Evolutionary conservation across 257 asterid species (phyloP).

Genomic region (Eucommia ulmoides): DNA sequence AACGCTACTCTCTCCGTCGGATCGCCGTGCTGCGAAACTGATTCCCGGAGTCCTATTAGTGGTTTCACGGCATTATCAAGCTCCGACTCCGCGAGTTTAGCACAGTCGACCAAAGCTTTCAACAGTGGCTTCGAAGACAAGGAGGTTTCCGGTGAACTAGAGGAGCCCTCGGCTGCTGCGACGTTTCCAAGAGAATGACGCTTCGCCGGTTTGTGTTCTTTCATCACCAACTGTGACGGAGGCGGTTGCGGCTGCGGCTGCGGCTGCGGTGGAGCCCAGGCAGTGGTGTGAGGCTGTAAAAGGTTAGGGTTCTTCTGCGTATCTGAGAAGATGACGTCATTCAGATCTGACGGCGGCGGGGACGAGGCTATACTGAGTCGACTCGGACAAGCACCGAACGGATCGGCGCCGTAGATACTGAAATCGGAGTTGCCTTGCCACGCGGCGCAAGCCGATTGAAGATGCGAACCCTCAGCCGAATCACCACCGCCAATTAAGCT

Average conservation of each 20-base stretch:
- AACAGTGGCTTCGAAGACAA: slow-evolving; percentile 45
- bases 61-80: slow-evolving; percentile 50
- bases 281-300: slow-evolving; percentile 14
- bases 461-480: slow-evolving; percentile 55
- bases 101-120: slow-evolving; percentile 51
- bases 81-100: slow-evolving; percentile 49
- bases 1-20: slow-evolving; percentile 67
- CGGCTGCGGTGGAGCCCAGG: slow-evolving; percentile 18
- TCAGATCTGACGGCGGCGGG: slow-evolving; percentile 52
- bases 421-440: slow-evolving; percentile 57
- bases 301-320: slow-evolving; percentile 15
- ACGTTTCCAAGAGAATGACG: slow-evolving; percentile 11
- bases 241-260: slow-evolving; percentile 17
- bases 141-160: slow-evolving; percentile 29
- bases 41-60: slow-evolving; percentile 39
- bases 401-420: slow-evolving; percentile 37
- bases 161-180: slow-evolving; percentile 15
- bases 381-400: slow-evolving; percentile 32
- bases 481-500: slow-evolving; percentile 77
- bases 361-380: slow-evolving; percentile 33
- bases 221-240: slow-evolving; percentile 1
- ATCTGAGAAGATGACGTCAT: slow-evolving; percentile 43
- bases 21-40: slow-evolving; percentile 55
- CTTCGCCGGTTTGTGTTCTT: slow-evolving; percentile 7
- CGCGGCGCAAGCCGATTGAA: slow-evolving; percentile 50